Conservation (phyloP, 2,329 filamentous ascomycete genomes). For the Rutstroemia sydowiana region DNA sequence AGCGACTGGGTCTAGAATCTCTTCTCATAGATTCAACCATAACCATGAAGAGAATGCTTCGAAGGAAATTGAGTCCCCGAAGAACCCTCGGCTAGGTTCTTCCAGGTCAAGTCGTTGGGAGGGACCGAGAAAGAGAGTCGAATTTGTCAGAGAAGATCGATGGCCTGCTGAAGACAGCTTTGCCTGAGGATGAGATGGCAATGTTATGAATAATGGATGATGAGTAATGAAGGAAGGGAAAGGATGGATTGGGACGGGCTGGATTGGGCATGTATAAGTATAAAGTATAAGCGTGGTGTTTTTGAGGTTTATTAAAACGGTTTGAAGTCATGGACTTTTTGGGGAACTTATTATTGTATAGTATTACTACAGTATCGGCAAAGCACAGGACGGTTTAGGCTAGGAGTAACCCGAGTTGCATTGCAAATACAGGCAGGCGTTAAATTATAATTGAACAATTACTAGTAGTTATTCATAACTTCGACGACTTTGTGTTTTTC, state of each 20-base stretch:
- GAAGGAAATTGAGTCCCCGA: no score
- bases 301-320: constrained; percentile 1
- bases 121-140: constrained; percentile 1
- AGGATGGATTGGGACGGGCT: constrained; percentile 9
- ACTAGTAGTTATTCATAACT: constrained; percentile 18
- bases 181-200: constrained; percentile 17
- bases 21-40: no score
- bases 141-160: constrained; percentile 8
- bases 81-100: no score
- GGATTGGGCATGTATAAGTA: constrained; percentile 14
- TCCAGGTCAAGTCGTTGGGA: not conserved
- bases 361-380: constrained; percentile 7
- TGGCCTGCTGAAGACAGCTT: constrained; percentile 30
- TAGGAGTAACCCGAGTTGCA: no score
- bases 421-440: constrained; percentile 5
- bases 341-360: constrained; percentile 7
- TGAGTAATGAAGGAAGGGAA: constrained; percentile 14
- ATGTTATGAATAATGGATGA: constrained; percentile 11
- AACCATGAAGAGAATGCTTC: no score
- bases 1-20: no score
- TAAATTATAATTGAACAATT: not conserved
- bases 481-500: constrained; percentile 21
- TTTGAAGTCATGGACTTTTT: not conserved
- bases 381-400: not conserved
- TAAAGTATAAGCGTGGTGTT: constrained; percentile 10